A percentile compares a stretch with the other conserved stretches of the same genome.
Conservation (phyloP, 2,329 filamentous ascomycete genomes). For the Cadophora sp. region DNA sequence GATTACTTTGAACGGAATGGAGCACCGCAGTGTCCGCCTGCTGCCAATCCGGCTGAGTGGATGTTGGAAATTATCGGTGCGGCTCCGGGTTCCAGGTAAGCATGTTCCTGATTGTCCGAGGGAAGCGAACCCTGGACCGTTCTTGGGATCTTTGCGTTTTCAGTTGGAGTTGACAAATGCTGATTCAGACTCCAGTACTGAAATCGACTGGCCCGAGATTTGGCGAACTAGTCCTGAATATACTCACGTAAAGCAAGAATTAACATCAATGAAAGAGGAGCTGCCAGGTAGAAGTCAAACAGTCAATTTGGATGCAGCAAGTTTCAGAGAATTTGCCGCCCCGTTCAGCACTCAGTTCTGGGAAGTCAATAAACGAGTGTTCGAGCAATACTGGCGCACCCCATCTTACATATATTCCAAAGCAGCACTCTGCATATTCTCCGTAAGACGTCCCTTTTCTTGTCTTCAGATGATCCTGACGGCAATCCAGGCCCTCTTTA, state of each 20-base stretch:
- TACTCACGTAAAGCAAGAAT: neutral
- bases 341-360: neutral
- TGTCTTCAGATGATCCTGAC: neutral
- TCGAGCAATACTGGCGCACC: neutral
- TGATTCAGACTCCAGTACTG: neutral
- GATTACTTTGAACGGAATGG: neutral
- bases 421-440: neutral
- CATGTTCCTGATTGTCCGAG: too few species aligned
- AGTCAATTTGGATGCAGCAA: neutral
- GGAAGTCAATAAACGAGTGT: neutral
- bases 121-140: too few species aligned
- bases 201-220: neutral
- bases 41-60: neutral
- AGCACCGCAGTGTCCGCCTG: neutral
- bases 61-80: neutral
- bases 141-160: too few species aligned
- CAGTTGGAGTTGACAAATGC: neutral
- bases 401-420: neutral
- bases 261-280: neutral
- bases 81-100: neutral
- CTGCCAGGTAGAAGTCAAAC: neutral
- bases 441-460: neutral
- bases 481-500: neutral
- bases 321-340: neutral
- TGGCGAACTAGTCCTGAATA: neutral